Evolutionary conservation across 148 eudicot genomes (phyloP).

Genomic region (Vaccinium myrtillus): DNA sequence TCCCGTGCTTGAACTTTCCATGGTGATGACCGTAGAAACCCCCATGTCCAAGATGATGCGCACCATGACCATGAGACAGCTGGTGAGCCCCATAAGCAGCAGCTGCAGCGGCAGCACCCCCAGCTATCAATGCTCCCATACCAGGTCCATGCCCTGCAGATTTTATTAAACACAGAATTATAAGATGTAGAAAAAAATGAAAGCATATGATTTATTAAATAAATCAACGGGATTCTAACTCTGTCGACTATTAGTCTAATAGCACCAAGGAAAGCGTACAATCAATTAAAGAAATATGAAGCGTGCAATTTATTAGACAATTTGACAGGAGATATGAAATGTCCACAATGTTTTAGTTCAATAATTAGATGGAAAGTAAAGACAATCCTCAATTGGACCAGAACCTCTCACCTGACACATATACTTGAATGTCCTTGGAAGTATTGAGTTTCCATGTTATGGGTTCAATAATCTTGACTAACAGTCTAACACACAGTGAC

Average conservation of each 20-base stretch:
- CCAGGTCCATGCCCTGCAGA: slow-evolving; percentile 32
- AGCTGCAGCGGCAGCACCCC: slow-evolving; percentile 65
- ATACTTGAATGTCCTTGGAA: neutral
- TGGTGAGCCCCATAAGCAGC: slow-evolving; percentile 54
- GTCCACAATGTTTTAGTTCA: neutral
- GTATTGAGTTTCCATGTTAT: neutral
- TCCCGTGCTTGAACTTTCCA: slow-evolving; percentile 35
- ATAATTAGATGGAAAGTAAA: neutral
- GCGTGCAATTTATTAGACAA: neutral
- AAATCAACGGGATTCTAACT: neutral
- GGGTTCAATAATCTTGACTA: neutral
- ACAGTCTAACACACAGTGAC: neutral
- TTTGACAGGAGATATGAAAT: neutral
- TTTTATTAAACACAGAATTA: neutral
- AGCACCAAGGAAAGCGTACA: neutral
- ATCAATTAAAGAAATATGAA: neutral
- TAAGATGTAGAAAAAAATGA: neutral
- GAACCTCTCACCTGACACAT: too few species aligned
- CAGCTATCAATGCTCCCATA: slow-evolving; percentile 49
- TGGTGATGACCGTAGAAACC: slow-evolving; percentile 30
- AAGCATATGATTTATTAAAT: neutral
- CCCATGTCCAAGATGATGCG: slow-evolving; percentile 13
- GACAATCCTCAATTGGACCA: neutral
- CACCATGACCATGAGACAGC: slow-evolving; percentile 47
- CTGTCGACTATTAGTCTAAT: neutral